Evolutionary conservation across 768 basidiomycete species (phyloP).

Genomic region (Pulveroboletus sp.): DNA sequence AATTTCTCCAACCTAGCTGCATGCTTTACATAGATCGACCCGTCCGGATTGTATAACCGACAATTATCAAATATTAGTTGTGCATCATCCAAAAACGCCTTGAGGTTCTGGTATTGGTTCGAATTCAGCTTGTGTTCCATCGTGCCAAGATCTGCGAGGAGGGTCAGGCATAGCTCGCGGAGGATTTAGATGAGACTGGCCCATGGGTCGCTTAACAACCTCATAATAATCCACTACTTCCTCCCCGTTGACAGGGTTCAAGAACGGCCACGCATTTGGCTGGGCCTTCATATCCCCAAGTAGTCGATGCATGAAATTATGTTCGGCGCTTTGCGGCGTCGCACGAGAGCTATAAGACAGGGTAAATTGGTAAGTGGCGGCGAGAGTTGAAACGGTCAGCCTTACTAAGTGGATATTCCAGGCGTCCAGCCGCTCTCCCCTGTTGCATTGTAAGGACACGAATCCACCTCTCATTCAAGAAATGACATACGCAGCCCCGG

Average conservation of each 20-base stretch:
- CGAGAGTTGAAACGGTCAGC: constrained; percentile 2
- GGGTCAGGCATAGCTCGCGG: not conserved
- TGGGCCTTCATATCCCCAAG: constrained; percentile 76
- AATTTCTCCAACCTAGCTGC: constrained; percentile 81
- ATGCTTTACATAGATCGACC: constrained; percentile 74
- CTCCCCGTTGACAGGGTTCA: constrained; percentile 67
- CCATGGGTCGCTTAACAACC: constrained; percentile 89
- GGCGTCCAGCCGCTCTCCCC: constrained; percentile 93
- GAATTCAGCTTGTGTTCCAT: constrained; percentile 88
- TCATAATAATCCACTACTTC: constrained; percentile 90
- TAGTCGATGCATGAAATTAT: constrained; percentile 67
- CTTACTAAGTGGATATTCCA: constrained; percentile 70
- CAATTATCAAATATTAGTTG: constrained; percentile 89
- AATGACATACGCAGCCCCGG: constrained; percentile 73
- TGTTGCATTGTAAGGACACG: constrained; percentile 27
- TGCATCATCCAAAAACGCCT: constrained; percentile 73
- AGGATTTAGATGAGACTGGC: constrained; percentile 39
- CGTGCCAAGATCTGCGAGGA: constrained; percentile 65
- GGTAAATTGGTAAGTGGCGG: constrained; percentile 1
- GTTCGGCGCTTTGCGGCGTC: constrained; percentile 51
- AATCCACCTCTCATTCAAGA: constrained; percentile 1
- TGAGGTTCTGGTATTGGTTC: constrained; percentile 75
- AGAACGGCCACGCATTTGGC: constrained; percentile 84
- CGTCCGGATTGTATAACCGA: constrained; percentile 78
- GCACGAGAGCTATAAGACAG: constrained; percentile 30